Percentiles rank a stretch among this genome's conserved stretches.
Conservation (phyloP, 2,329 filamentous ascomycete genomes). For the Thielaviopsis musarum region DNA sequence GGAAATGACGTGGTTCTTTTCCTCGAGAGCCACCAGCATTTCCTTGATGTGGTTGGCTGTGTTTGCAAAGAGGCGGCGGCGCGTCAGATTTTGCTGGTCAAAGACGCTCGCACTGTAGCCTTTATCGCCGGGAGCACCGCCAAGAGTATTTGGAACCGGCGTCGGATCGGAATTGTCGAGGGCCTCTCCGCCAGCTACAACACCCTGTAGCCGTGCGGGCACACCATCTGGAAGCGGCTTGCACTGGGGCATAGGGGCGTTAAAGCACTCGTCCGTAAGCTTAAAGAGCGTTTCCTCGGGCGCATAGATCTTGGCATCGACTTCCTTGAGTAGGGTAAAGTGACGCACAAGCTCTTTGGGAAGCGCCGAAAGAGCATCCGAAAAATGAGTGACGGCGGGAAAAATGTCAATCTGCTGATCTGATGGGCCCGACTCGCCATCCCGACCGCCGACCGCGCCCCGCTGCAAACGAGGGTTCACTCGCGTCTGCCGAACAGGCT, state of each 20-base stretch:
- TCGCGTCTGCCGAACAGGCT: slow-evolving; percentile 48
- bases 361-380: slow-evolving; percentile 79
- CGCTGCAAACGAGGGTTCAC: slow-evolving; percentile 37
- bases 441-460: slow-evolving; percentile 27
- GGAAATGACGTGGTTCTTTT: slow-evolving; percentile 93
- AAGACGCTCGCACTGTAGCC: not conserved
- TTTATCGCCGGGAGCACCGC: slow-evolving; percentile 21
- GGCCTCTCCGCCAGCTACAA: slow-evolving; percentile 9
- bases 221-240: slow-evolving; percentile 2
- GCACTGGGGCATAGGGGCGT: slow-evolving; percentile 19
- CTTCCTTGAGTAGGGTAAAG: slow-evolving; percentile 90
- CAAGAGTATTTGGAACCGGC: slow-evolving; percentile 25
- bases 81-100: slow-evolving; percentile 25
- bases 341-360: slow-evolving; percentile 92
- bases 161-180: slow-evolving; percentile 6
- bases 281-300: slow-evolving; percentile 70
- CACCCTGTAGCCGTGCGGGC: not conserved
- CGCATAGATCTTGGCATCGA: slow-evolving; percentile 88
- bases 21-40: slow-evolving; percentile 80
- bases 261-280: slow-evolving; percentile 49
- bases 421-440: slow-evolving; percentile 23
- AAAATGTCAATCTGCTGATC: slow-evolving; percentile 50
- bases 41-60: slow-evolving; percentile 64
- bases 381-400: slow-evolving; percentile 57
- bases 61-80: slow-evolving; percentile 60